These are phyloP conservation scores for Exserohilum turcica DNA, from an alignment of 2,329 filamentous ascomycete genomes.

Conservation along the genomic window DNA sequence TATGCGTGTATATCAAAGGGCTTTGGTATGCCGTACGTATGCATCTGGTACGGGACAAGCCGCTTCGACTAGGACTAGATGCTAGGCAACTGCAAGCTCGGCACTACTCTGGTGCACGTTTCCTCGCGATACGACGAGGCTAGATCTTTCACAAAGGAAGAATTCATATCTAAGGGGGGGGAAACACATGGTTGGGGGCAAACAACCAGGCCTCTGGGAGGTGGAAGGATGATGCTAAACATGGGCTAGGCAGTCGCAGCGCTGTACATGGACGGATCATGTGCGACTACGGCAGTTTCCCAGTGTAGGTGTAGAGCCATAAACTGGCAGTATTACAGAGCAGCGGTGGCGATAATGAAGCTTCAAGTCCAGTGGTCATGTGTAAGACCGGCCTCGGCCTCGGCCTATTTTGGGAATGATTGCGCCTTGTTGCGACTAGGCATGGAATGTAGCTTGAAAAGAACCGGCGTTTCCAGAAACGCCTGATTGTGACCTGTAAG, in stretches of 20 bases:
- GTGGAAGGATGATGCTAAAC: neutral
- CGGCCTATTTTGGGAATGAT: neutral
- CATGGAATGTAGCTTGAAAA: neutral
- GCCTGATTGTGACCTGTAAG: neutral
- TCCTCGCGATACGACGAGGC: neutral
- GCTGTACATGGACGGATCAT: neutral
- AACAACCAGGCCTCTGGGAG: too few relatives aligned
- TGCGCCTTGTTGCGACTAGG: neutral
- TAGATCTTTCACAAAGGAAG: neutral
- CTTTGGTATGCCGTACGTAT: neutral
- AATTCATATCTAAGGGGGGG: neutral
- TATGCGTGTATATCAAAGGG: neutral
- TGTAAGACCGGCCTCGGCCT: neutral
- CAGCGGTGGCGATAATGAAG: neutral
- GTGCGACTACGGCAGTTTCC: neutral
- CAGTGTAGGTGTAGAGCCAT: neutral
- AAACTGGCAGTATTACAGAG: neutral
- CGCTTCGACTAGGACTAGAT: neutral
- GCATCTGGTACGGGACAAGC: neutral
- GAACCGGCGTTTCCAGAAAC: constrained; percentile 3
- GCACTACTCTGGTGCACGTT: neutral
- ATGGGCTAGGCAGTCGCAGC: neutral
- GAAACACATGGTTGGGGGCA: too few relatives aligned
- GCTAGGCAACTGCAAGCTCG: neutral
- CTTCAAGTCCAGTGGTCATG: neutral